These are phyloP conservation scores for Coffea humblotiana DNA, from an alignment of 305 asterid genomes.

Conservation along the genomic window DNA sequence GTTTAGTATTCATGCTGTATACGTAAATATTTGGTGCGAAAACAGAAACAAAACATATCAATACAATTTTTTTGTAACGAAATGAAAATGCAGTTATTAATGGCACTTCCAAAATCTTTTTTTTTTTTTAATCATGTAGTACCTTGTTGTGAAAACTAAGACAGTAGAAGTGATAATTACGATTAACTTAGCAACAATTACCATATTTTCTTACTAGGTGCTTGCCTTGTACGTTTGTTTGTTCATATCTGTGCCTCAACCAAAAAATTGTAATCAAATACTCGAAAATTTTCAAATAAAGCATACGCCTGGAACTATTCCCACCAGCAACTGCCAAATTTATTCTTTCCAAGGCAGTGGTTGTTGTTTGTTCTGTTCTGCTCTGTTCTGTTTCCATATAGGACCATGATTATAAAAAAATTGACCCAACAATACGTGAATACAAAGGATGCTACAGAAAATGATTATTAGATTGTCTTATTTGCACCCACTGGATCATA, in stretches of 20 bases:
- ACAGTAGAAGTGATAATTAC: neutral
- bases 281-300: neutral
- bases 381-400: neutral
- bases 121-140: neutral
- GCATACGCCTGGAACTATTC: neutral
- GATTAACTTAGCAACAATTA: neutral
- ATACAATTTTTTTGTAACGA: neutral
- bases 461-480: neutral
- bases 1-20: neutral
- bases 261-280: neutral
- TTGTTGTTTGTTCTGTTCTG: slow-evolving; percentile 1
- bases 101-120: too few relatives aligned
- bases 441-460: slow-evolving; percentile 4
- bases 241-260: neutral
- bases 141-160: too few relatives aligned
- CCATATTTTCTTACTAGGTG: neutral
- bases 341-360: neutral
- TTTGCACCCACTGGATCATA: neutral
- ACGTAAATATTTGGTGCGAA: neutral
- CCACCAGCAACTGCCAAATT: neutral
- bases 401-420: neutral
- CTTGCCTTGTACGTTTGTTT: slow-evolving; percentile 2
- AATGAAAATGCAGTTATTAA: too few relatives aligned
- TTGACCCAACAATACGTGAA: neutral
- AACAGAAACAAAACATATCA: neutral